Base-by-base conservation (phyloP, 257 asterid species). In the Lycium ferocissimum region DNA sequence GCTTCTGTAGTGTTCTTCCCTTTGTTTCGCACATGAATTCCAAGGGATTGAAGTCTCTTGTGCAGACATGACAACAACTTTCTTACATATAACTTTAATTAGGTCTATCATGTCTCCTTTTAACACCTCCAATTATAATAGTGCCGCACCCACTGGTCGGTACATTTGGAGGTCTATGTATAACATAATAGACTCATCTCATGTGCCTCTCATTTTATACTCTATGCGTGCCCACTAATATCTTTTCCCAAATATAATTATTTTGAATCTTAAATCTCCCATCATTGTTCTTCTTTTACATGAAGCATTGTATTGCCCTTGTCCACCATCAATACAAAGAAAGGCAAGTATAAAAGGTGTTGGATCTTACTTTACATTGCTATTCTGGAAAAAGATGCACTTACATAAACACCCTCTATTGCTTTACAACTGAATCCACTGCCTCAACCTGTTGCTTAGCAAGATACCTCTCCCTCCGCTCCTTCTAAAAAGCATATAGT, bases 391-490 rank as follows among this genome's bases (percentile, higher is more conserved):
- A 51, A 76, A 76, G 47, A 62, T 5, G 35, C 67, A 53, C 81
- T 69, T 83, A 70, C 82, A 83, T 9, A 59, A 20, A 54, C 12
- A 67, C 22, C 2, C 40, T 51, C 38, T 70, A 43, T 58, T 12
- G 72, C 58, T 84, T 79, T 78, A 76, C 33, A 40, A 15, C 72
- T 26, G 84, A 65, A n/a, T 85, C 87, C 35, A 85, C 87, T 49
- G 33, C 84, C 80, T 78, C 84, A 51, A 85, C 79, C 62, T 85
- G 87, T 79, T 85, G 87, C 15, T 26, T 66, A 13, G 87, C 87
- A 37, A 85, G 87, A 79, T 79, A 85, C 37, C 82, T 85, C 65
- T 85, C 87, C 84, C 87, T 51, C 7, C 87, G 69, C 61, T 78
- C 87, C 51, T 85, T 85, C 87, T 85, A 83, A 56, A 79, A 15